A percentile compares a stretch with the other conserved stretches of the same genome.
phyloP scores from a whole-genome alignment of 129 eudicot species.

The Logfia minima region DNA sequence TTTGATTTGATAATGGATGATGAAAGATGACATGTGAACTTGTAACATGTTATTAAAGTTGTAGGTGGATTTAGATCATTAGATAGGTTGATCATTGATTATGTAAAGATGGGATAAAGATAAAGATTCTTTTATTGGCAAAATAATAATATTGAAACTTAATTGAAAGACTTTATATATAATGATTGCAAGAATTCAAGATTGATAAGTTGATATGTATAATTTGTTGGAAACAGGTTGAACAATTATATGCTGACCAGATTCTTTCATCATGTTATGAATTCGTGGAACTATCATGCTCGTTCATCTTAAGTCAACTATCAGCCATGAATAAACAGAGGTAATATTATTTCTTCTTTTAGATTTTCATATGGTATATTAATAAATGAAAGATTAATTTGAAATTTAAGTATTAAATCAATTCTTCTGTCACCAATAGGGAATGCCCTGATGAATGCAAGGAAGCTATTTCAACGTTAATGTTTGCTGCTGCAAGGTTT shows the following conservation, averaged over 20 bases:
- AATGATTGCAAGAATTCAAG: neutral
- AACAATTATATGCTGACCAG: constrained; percentile 67
- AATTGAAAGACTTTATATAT: neutral
- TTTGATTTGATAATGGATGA: neutral
- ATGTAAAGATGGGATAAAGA: neutral
- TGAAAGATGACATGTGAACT: neutral
- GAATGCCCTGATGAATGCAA: constrained; percentile 91
- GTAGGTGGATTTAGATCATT: neutral
- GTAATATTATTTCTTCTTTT: constrained; percentile 27
- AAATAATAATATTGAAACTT: too few relatives aligned
- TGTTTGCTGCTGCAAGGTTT: constrained; percentile 89
- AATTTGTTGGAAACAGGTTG: constrained; percentile 57
- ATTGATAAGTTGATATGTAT: constrained; percentile 12
- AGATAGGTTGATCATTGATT: constrained; percentile 2
- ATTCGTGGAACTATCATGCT: constrained; percentile 53
- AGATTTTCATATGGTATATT: neutral
- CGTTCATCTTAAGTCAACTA: constrained; percentile 45
- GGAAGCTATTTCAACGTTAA: constrained; percentile 66
- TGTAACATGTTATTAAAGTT: neutral
- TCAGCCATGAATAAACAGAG: constrained; percentile 59
- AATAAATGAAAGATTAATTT: neutral
- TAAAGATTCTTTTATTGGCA: neutral
- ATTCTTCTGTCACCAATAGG: constrained; percentile 35
- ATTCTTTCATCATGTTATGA: constrained; percentile 71
- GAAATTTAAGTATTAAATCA: neutral